Evolutionary conservation across 306 rosid genomes (phyloP).

Genomic region (Prosopis cineraria): DNA sequence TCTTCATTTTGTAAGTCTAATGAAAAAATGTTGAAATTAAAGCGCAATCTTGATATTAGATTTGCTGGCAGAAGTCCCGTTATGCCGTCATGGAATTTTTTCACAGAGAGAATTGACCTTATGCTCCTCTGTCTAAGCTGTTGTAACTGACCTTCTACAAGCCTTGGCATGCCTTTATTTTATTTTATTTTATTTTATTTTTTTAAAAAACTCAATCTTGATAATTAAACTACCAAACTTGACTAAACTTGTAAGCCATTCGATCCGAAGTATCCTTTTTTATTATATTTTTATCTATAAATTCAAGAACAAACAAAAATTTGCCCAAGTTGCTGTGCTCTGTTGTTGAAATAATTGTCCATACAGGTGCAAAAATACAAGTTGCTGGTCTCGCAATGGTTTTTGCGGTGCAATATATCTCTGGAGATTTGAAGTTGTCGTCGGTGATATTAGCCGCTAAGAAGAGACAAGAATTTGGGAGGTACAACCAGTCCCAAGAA

Average conservation of each 20-base stretch:
- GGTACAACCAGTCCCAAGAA: slow-evolving; percentile 43
- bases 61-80: no score
- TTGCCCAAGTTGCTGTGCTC: neutral
- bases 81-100: no score
- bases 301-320: neutral
- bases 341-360: neutral
- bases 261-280: no score
- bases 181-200: no score
- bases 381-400: neutral
- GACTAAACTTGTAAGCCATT: neutral
- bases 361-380: neutral
- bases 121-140: no score
- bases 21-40: no score
- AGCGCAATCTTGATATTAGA: no score
- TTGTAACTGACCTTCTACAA: no score
- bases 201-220: no score
- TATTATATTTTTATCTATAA: no score
- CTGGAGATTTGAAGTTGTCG: slow-evolving; percentile 12
- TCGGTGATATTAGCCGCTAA: neutral
- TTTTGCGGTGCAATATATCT: neutral
- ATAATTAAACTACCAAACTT: neutral
- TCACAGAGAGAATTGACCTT: no score
- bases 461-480: slow-evolving; percentile 38
- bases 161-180: no score
- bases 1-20: neutral